phyloP scores from a whole-genome alignment of 1,284 basidiomycete genomes.

The Marasmius fiardii region DNA sequence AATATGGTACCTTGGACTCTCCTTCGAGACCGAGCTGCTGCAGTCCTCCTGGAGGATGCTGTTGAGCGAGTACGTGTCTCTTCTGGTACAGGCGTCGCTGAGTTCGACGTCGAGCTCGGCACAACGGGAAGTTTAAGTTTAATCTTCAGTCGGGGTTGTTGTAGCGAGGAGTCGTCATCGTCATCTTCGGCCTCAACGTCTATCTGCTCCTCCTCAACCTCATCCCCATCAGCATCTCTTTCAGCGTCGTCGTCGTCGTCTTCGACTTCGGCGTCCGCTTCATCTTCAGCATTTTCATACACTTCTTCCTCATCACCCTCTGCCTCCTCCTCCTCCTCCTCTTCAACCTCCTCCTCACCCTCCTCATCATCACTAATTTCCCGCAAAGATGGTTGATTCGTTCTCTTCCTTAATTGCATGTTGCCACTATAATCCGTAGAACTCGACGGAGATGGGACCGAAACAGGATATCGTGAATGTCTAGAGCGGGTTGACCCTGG shows the following conservation, averaged over 20 bases:
- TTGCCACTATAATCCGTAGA: neutral
- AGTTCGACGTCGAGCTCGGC: conserved; percentile 33
- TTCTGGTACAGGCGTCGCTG: conserved; percentile 36
- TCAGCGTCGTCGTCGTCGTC: conserved; percentile 31
- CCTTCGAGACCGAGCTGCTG: conserved; percentile 20
- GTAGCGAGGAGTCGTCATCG: conserved; percentile 32
- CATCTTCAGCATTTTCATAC: neutral
- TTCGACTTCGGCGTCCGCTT: conserved; percentile 17
- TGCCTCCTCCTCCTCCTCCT: conserved; percentile 21
- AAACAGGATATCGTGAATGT: neutral
- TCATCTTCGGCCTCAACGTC: conserved; percentile 22
- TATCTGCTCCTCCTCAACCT: conserved; percentile 13
- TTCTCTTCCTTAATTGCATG: conserved; percentile 3
- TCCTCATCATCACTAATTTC: conserved; percentile 17
- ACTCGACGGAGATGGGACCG: neutral
- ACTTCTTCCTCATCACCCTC: neutral
- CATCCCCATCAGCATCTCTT: conserved; percentile 18
- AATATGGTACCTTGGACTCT: conserved; percentile 15
- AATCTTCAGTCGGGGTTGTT: conserved; percentile 52
- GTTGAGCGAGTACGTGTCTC: conserved; percentile 23
- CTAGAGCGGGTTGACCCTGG: neutral
- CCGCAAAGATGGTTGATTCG: conserved; percentile 1
- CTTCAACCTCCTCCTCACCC: conserved; percentile 25
- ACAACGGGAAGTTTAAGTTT: conserved; percentile 56
- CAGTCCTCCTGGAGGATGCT: conserved; percentile 19